Base-by-base conservation (phyloP, 352 stramenopile genomes). In the Salisapilia sapeloensis region DNA sequence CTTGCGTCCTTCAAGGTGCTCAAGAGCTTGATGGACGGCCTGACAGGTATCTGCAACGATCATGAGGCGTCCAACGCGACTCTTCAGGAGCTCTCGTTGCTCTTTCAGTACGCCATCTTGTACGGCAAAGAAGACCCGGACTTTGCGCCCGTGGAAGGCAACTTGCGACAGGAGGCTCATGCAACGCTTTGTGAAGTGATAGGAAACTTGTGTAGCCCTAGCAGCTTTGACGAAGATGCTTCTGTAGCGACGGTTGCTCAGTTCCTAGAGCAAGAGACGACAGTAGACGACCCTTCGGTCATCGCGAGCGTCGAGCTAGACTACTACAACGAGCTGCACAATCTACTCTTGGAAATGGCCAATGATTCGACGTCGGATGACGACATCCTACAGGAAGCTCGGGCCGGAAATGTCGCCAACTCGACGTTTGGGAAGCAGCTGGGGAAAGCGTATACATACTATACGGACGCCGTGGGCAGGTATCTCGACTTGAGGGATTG, bases 401-500 rank as follows among this genome's bases (percentile, higher is more conserved):
- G n/a, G n/a, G n/a, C n/a, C n/a, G n/a, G 24, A 10, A 10, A 32
- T 17, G 15, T 17, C 1, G 32, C 9, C 4, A 21, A 49, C 13
- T 28, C 38, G 24, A 55, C 52, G 24, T 81, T 59, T 49, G 41
- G 65, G 12, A 53, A 62, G 18, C 67, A 87, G 34, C 46, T 81
- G 13, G 66, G 65, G 12, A 34, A 82, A 6, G 60, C 56, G 12
- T 83, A 80, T 49, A 31, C 71, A 21, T 70, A 80, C 32, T 87
- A 87, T 36, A 51, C 69, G 11, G 67, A 84, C 39, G 79, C 50
- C 21, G 46, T 65, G 0, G 66, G 62, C 21, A 53, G 71, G 13
- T 55, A 61, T 8, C 34, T 87, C 32, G 74, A 56, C 34, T 40
- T 84, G 24, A 39, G 39, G 19, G 71, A 84, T 22, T 87, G 71